A percentile compares a stretch with the other conserved stretches of the same genome.
phyloP scores from a whole-genome alignment of 305 asterid genomes.

The Fraxinus sp. region DNA sequence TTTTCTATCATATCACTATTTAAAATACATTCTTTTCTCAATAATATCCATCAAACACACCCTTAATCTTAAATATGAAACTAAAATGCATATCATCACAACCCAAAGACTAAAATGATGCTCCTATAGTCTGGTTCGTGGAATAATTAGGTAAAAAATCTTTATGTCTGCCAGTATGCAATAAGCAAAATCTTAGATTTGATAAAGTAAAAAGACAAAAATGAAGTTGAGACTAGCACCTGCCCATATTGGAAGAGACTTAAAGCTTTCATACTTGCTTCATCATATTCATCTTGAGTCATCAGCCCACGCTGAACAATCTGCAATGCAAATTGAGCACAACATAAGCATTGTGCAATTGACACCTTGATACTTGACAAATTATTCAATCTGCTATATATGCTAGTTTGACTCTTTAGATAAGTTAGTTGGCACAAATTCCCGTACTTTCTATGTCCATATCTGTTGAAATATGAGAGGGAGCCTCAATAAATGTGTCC shows the following conservation, averaged over 20 bases:
- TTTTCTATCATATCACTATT: no score
- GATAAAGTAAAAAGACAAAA: conserved; percentile 1
- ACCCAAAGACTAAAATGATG: neutral
- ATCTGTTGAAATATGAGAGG: neutral
- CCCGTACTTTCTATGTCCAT: neutral
- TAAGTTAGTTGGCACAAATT: neutral
- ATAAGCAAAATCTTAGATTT: conserved; percentile 5
- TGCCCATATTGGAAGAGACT: conserved; percentile 80
- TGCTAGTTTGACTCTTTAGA: neutral
- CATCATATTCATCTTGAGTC: conserved; percentile 69
- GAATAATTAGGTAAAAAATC: neutral
- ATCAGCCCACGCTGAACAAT: conserved; percentile 70
- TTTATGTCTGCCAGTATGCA: neutral
- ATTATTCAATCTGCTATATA: neutral
- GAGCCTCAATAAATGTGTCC: neutral
- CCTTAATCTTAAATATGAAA: neutral
- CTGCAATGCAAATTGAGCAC: conserved; percentile 41
- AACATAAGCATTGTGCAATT: neutral
- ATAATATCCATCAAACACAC: no score
- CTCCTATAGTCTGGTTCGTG: neutral
- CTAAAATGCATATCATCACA: neutral
- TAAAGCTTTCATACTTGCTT: conserved; percentile 77
- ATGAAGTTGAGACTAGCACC: conserved; percentile 38
- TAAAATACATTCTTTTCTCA: no score
- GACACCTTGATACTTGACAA: neutral